phyloP scores from a whole-genome alignment of 441 rosid genomes.

The Hypseocharis bilobata region DNA sequence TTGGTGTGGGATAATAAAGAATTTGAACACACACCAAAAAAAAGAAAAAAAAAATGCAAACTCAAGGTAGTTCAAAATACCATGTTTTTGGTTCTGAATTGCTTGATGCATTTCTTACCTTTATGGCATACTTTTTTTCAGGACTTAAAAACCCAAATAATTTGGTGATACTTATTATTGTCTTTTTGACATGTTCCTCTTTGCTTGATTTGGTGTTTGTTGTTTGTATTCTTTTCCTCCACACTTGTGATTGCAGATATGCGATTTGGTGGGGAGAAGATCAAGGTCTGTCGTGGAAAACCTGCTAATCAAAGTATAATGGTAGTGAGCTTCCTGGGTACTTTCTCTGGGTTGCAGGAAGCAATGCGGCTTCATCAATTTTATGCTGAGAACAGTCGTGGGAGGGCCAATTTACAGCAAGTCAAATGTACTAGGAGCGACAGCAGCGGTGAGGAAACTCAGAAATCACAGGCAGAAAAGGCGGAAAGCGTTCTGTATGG shows the following conservation, averaged over 20 bases:
- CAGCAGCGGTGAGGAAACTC: constrained; percentile 9
- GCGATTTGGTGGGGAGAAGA: constrained; percentile 22
- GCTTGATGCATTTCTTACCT: too few species aligned
- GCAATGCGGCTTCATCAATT: constrained; percentile 31
- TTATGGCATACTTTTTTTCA: too few species aligned
- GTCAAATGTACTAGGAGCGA: constrained; percentile 5
- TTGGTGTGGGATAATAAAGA: too few species aligned
- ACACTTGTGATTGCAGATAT: constrained; percentile 20
- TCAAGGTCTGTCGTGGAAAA: constrained; percentile 28
- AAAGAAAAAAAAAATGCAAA: too few species aligned
- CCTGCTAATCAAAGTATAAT: constrained; percentile 31
- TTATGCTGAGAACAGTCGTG: constrained; percentile 22
- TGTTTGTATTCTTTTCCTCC: background rate
- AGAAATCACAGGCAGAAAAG: constrained; percentile 5
- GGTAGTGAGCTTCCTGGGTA: constrained; percentile 29
- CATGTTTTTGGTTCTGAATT: too few species aligned
- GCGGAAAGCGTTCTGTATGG: constrained; percentile 23
- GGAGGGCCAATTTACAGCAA: constrained; percentile 26
- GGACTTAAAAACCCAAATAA: too few species aligned
- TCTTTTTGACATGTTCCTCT: background rate
- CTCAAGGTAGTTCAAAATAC: too few species aligned
- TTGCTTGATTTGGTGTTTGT: background rate
- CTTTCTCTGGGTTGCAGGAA: constrained; percentile 29
- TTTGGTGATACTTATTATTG: background rate
- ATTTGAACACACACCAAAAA: too few species aligned